phyloP scores from a whole-genome alignment of 2,329 filamentous ascomycete genomes.

The Apiospora rasikravindrae region DNA sequence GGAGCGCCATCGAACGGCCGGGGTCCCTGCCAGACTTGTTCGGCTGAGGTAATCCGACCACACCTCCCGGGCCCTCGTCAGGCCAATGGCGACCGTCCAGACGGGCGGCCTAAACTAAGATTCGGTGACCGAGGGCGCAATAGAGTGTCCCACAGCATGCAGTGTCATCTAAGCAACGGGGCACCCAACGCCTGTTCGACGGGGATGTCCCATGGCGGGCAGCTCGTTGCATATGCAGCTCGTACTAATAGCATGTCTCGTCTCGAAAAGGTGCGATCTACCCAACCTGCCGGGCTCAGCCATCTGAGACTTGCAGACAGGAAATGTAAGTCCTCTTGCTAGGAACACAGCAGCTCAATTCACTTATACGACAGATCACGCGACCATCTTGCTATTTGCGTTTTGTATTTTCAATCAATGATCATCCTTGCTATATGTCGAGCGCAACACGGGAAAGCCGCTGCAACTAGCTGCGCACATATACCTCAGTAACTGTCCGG shows the following conservation, averaged over 20 bases:
- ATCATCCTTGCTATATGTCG: background rate
- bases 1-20: background rate
- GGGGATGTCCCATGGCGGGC: background rate
- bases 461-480: background rate
- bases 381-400: background rate
- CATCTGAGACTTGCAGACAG: background rate
- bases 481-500: background rate
- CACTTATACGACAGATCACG: background rate
- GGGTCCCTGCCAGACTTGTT: background rate
- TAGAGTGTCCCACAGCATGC: background rate
- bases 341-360: background rate
- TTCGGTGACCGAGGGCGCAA: background rate
- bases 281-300: background rate
- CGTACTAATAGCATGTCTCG: background rate
- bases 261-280: background rate
- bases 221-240: background rate
- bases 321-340: background rate
- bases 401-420: background rate
- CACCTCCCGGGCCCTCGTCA: background rate
- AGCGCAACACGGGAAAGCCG: background rate
- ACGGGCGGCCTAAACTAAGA: background rate
- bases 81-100: background rate
- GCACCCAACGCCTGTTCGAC: background rate
- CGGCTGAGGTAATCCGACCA: conserved; percentile 11
- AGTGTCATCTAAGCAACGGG: background rate